Evolutionary conservation across 768 basidiomycete species (phyloP).

Genomic region (Phylloporus sp.): DNA sequence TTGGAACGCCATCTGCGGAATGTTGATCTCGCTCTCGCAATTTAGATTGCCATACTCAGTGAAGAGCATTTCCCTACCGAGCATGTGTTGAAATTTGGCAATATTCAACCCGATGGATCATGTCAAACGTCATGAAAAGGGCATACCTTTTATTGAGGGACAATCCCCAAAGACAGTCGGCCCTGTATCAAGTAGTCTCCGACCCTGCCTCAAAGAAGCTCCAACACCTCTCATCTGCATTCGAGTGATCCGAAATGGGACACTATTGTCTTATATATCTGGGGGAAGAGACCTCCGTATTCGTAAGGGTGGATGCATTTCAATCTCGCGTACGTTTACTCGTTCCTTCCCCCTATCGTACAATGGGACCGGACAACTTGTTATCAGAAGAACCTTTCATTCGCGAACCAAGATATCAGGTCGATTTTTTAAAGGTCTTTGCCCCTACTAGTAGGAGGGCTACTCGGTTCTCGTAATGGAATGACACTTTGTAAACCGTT

Average conservation of each 20-base stretch:
- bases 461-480: background rate
- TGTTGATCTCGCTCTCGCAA: background rate
- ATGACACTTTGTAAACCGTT: no score
- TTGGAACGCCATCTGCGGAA: background rate
- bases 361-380: background rate
- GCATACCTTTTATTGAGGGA: background rate
- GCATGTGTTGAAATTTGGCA: background rate
- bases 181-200: background rate
- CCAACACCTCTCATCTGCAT: background rate
- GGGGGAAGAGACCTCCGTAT: background rate
- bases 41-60: background rate
- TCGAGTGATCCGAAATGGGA: background rate
- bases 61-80: background rate
- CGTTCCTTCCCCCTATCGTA: background rate
- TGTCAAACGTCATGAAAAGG: background rate
- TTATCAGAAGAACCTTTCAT: constrained; percentile 1
- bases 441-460: background rate
- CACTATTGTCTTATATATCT: background rate
- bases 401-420: background rate
- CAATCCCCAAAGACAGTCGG: background rate
- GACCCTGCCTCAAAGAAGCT: background rate
- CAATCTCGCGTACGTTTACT: background rate
- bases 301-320: background rate
- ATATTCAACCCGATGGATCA: background rate
- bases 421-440: background rate